These are phyloP conservation scores for Clavispora phyllophila DNA, from an alignment of 805 yeast genomes.

Conservation along the genomic window DNA sequence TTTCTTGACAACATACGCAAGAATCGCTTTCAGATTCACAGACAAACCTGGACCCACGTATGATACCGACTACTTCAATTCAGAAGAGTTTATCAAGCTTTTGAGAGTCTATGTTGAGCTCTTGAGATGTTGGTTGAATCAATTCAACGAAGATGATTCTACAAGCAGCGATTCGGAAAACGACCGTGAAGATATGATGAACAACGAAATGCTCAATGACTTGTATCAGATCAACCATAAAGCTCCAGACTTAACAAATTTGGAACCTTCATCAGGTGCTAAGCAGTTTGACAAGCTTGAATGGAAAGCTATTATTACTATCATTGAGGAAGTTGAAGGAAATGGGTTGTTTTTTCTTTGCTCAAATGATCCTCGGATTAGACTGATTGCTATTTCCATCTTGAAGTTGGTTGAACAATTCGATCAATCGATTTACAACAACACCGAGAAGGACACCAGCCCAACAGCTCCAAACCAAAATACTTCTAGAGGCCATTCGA, in stretches of 20 bases:
- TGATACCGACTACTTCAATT: slow-evolving; percentile 54
- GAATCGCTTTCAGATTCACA: slow-evolving; percentile 72
- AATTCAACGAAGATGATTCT: slow-evolving; percentile 40
- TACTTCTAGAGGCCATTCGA: slow-evolving; percentile 34
- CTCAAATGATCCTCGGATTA: slow-evolving; percentile 72
- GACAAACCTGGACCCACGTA: slow-evolving; percentile 59
- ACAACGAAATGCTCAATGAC: slow-evolving; percentile 36
- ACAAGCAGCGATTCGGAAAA: slow-evolving; percentile 23
- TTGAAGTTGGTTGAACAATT: slow-evolving; percentile 77
- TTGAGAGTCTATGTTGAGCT: slow-evolving; percentile 73
- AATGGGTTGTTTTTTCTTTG: slow-evolving; percentile 89
- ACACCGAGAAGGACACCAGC: slow-evolving; percentile 23
- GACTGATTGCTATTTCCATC: slow-evolving; percentile 73
- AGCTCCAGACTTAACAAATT: slow-evolving; percentile 29
- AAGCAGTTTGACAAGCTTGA: slow-evolving; percentile 58
- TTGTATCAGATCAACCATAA: slow-evolving; percentile 42
- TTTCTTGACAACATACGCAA: slow-evolving; percentile 69
- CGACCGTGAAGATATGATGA: slow-evolving; percentile 32
- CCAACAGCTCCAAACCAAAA: slow-evolving; percentile 17
- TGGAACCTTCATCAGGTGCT: slow-evolving; percentile 13
- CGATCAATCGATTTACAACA: slow-evolving; percentile 72
- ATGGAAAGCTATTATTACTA: slow-evolving; percentile 73
- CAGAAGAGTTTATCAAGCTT: slow-evolving; percentile 54
- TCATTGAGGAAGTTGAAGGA: slow-evolving; percentile 93
- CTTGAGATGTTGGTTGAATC: slow-evolving; percentile 75